These are phyloP conservation scores for Leccinum longicurvipes DNA, from an alignment of 768 basidiomycete genomes.

Conservation along the genomic window DNA sequence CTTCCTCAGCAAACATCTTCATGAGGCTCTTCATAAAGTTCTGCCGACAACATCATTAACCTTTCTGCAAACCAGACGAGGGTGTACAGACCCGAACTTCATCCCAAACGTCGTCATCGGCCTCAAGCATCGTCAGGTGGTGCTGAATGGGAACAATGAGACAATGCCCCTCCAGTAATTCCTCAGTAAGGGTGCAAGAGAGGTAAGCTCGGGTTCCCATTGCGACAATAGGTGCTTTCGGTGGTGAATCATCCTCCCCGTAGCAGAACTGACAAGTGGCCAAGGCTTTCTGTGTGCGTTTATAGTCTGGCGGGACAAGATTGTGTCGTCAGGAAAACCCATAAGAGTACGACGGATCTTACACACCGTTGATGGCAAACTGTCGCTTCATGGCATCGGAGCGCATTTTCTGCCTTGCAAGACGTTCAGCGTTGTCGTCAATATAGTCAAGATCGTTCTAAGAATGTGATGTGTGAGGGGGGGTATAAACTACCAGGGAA, in stretches of 20 bases:
- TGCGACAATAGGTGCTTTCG: conserved; percentile 84
- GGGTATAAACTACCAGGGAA: not conserved
- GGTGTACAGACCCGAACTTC: conserved; percentile 73
- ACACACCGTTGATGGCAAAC: conserved; percentile 89
- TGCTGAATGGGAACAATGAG: conserved; percentile 96
- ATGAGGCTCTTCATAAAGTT: conserved; percentile 92
- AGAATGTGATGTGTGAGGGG: not conserved
- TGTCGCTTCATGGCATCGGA: conserved; percentile 94
- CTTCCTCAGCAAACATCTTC: conserved; percentile 89
- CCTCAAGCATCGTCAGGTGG: conserved; percentile 85
- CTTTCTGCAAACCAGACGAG: not conserved
- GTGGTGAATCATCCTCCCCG: conserved; percentile 87
- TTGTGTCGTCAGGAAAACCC: not conserved
- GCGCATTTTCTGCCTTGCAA: conserved; percentile 93
- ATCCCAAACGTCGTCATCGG: conserved; percentile 98
- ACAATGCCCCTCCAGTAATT: conserved; percentile 89
- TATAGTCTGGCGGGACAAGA: conserved; percentile 66
- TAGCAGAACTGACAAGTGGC: conserved; percentile 87
- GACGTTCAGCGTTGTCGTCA: conserved; percentile 92
- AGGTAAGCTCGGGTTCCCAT: conserved; percentile 90
- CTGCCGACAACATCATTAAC: conserved; percentile 29
- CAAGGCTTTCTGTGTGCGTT: conserved; percentile 86
- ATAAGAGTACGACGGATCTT: not conserved
- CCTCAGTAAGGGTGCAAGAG: conserved; percentile 84
- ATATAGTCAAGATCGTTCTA: conserved; percentile 91